Evolutionary conservation across 2,329 filamentous ascomycete species (phyloP).

Genomic region (Epicoccum nigrum): DNA sequence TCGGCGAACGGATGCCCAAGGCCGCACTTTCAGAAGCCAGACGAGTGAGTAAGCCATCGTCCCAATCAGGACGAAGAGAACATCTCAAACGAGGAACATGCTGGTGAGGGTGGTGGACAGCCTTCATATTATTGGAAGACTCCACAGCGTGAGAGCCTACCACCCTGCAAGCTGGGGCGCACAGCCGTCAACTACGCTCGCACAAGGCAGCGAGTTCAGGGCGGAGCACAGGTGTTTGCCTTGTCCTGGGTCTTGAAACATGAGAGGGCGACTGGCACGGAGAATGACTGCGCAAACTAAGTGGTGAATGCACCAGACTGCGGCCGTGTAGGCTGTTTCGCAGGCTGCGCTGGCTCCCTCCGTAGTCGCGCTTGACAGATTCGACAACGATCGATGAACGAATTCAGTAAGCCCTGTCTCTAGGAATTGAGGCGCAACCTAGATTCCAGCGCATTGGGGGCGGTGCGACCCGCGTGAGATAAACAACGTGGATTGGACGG

Average conservation of each 20-base stretch:
- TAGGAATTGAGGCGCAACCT: conserved; percentile 4
- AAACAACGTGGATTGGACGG: conserved; percentile 23
- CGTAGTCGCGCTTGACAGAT: conserved; percentile 7
- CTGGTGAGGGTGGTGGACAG: conserved; percentile 23
- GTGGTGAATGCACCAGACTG: conserved; percentile 18
- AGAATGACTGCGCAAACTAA: neutral
- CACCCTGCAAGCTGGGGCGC: conserved; percentile 28
- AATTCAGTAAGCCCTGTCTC: conserved; percentile 2
- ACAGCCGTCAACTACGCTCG: conserved; percentile 19
- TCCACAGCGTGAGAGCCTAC: conserved; percentile 21
- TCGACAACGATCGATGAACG: conserved; percentile 16
- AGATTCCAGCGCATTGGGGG: conserved; percentile 30
- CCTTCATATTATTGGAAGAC: conserved; percentile 29
- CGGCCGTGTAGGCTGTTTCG: conserved; percentile 24
- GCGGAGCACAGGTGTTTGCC: conserved; percentile 28
- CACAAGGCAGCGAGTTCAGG: conserved; percentile 32
- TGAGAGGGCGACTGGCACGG: conserved; percentile 14
- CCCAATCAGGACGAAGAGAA: conserved; percentile 26
- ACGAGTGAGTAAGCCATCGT: conserved; percentile 26
- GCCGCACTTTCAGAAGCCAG: conserved; percentile 22
- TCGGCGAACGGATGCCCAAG: conserved; percentile 15
- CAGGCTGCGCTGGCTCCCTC: conserved; percentile 14
- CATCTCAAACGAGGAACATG: conserved; percentile 17
- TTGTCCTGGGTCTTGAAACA: conserved; percentile 24
- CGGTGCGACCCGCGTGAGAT: conserved; percentile 34